Conservation (phyloP, 306 rosid genomes). For the Leucaena leucocephala region DNA sequence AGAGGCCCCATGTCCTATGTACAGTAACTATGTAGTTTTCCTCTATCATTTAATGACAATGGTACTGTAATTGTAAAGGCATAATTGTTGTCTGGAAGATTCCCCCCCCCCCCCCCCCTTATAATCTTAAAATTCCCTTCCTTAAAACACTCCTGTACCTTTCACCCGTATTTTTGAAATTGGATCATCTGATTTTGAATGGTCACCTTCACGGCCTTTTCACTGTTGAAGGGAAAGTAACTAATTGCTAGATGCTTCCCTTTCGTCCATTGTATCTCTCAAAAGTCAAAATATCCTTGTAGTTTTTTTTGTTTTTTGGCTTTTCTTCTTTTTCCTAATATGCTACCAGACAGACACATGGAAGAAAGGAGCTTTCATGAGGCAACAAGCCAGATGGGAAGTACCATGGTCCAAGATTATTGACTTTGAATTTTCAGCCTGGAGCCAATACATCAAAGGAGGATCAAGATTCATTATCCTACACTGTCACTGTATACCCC, state of each 20-base stretch:
- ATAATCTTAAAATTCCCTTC: no score
- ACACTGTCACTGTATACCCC: neutral
- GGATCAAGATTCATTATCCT: no score
- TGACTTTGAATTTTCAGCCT: neutral
- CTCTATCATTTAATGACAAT: constrained; percentile 34
- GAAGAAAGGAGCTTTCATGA: neutral
- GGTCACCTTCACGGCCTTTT: no score
- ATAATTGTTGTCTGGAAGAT: constrained; percentile 9
- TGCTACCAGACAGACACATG: neutral
- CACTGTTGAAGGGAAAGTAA: no score
- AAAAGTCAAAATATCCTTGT: neutral
- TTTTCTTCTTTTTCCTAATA: neutral
- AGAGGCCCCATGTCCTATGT: constrained; percentile 53
- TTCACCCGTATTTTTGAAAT: neutral
- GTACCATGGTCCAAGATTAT: neutral
- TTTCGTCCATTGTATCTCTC: no score
- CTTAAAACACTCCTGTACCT: no score
- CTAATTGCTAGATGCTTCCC: no score
- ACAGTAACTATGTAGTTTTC: constrained; percentile 48
- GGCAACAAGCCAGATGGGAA: neutral
- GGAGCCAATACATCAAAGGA: neutral
- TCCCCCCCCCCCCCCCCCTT: no score
- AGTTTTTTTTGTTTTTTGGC: neutral
- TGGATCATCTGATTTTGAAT: no score
- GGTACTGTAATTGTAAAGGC: constrained; percentile 52